phyloP scores from a whole-genome alignment of 306 rosid species.

The Pterocarpus macrocarpus region DNA sequence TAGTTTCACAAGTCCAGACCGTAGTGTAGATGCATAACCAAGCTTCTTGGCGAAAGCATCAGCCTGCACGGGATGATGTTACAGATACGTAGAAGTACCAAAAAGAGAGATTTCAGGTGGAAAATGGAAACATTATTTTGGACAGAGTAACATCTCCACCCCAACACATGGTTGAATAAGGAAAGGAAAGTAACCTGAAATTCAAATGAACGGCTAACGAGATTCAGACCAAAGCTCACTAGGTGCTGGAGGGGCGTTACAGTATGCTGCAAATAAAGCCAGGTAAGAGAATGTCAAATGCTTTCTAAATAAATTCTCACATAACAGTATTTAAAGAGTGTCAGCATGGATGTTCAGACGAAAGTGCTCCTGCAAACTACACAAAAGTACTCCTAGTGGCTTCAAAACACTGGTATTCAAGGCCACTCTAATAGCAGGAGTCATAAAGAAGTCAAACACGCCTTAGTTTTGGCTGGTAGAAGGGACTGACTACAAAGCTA shows the following conservation, averaged over 20 bases:
- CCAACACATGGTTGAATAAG: neutral
- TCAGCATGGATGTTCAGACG: neutral
- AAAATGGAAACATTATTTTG: neutral
- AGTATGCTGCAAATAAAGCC: slow-evolving; percentile 68
- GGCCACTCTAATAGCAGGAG: neutral
- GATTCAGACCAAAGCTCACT: slow-evolving; percentile 83
- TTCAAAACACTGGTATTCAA: neutral
- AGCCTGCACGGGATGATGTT: slow-evolving; percentile 58
- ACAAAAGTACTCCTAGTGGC: neutral
- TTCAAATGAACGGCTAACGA: slow-evolving; percentile 82
- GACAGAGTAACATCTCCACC: slow-evolving; percentile 1
- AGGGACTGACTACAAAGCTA: neutral
- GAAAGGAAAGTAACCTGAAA: slow-evolving; percentile 65
- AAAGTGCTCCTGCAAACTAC: neutral
- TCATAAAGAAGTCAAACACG: slow-evolving; percentile 4
- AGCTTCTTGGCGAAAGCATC: slow-evolving; percentile 79
- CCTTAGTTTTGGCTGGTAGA: neutral
- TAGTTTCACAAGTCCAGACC: slow-evolving; percentile 76
- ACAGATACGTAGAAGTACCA: neutral
- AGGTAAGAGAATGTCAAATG: slow-evolving; percentile 28
- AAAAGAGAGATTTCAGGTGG: neutral
- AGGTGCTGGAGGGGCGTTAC: slow-evolving; percentile 81
- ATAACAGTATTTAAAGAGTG: slow-evolving; percentile 5
- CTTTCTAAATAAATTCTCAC: neutral
- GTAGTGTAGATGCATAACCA: slow-evolving; percentile 68